Base-by-base conservation (phyloP, 306 rosid genomes). In the Corylus avellana region DNA sequence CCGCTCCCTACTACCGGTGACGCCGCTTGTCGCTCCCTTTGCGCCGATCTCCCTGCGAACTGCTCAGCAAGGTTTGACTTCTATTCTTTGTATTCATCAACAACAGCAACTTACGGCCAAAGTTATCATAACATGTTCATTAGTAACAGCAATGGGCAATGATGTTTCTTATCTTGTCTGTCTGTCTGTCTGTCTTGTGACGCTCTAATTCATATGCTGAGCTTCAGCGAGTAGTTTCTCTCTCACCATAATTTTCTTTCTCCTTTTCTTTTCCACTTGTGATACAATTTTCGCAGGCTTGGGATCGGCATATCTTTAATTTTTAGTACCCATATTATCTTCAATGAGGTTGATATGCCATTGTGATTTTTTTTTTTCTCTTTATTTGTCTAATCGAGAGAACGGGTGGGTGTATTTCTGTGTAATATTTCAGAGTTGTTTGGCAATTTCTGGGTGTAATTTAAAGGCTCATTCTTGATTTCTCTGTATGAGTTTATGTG, bases 21-120 rank as follows among this genome's bases (percentile, higher is more conserved):
- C 35, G 35, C 35, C 35, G 35, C 35, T 59, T n/a, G 35, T 13
- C 56, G 35, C 35, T 32, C 2, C 35, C 2, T 32, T 32, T 32
- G 35, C 35, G 35, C 35, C 35, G 35, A 2, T 77, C 14, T 7
- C n/a, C 22, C 47, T 20, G 64, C 76, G 27, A 10, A 22, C 53
- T 77, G 12, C 72, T 64, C 0, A 9, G 47, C 3, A 66, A 75
- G 59, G 72, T 82, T 57, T 75, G 12, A 67, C 72, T 77, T 74
- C 25, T 22, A 22, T 0, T 22, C 25, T 22, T 22, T 22, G 25
- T 22, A 22, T 22, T 22, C 0, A 22, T 22, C 25, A 22, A 22
- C 25, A 22, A 22, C 25, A 22, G 25, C 25, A 22, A 22, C 25
- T 22, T 22, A 22, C 25, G 25, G 25, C 25, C 25, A 22, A 22